Conservation (phyloP, 139 green algal genomes). For the Picochlorum sp. region DNA sequence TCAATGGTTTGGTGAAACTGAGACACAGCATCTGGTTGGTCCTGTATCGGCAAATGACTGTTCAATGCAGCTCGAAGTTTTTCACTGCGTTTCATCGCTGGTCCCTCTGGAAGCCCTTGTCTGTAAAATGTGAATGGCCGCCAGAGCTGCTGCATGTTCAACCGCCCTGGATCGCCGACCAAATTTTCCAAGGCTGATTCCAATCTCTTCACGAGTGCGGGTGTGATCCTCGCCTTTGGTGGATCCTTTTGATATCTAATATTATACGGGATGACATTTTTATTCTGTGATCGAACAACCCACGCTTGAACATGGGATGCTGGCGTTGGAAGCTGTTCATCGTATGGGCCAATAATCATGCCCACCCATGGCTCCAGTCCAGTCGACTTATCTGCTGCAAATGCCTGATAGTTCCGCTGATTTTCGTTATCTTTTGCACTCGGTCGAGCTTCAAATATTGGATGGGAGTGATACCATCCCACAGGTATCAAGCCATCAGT, state of each 20-base stretch:
- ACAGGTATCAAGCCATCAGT: conserved; percentile 41
- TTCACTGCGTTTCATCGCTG: conserved; percentile 35
- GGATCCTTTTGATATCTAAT: conserved; percentile 8
- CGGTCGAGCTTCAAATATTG: conserved; percentile 62
- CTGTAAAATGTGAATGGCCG: conserved; percentile 41
- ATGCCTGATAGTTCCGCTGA: conserved; percentile 75
- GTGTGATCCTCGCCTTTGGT: background rate
- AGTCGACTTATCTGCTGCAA: conserved; percentile 45
- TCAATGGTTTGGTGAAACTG: conserved; percentile 15
- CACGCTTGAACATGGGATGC: conserved; percentile 27
- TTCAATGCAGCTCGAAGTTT: conserved; percentile 41
- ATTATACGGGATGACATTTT: conserved; percentile 27
- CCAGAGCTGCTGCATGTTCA: conserved; percentile 47
- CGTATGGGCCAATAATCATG: conserved; percentile 71
- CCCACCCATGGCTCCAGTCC: conserved; percentile 71
- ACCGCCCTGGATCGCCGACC: conserved; percentile 30
- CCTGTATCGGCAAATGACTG: conserved; percentile 21
- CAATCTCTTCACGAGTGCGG: conserved; percentile 1
- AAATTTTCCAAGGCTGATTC: conserved; percentile 20
- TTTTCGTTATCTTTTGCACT: conserved; percentile 75
- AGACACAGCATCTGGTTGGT: conserved; percentile 6
- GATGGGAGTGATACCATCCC: conserved; percentile 79
- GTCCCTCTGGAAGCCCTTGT: conserved; percentile 14
- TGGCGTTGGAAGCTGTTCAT: conserved; percentile 45
- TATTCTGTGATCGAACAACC: conserved; percentile 25